Conservation (phyloP, 768 basidiomycete genomes). For the Auricularia auricula-judae region DNA sequence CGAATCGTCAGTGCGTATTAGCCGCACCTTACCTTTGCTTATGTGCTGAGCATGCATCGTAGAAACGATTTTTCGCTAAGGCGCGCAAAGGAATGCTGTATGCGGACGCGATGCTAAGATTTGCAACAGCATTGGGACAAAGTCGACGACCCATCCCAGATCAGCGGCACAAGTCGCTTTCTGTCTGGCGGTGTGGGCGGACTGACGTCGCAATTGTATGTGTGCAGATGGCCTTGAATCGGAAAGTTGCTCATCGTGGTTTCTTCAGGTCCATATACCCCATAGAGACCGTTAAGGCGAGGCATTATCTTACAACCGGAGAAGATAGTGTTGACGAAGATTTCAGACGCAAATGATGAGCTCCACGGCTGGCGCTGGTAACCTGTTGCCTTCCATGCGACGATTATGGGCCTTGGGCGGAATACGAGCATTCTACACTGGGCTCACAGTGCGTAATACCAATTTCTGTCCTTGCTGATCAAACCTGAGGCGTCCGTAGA, state of each 20-base stretch:
- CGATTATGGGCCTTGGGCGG: constrained; percentile 75
- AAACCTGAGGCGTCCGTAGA: constrained; percentile 34
- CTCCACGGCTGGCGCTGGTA: constrained; percentile 32
- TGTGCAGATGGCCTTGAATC: constrained; percentile 18
- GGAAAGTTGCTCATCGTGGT: constrained; percentile 10
- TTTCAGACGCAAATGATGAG: constrained; percentile 92
- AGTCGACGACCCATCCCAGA: constrained; percentile 79
- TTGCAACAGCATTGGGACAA: constrained; percentile 60
- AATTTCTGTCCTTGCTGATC: constrained; percentile 5
- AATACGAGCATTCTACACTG: constrained; percentile 79
- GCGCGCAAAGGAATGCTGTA: background rate
- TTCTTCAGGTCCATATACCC: constrained; percentile 74
- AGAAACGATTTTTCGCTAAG: constrained; percentile 90
- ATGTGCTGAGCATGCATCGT: constrained; percentile 9
- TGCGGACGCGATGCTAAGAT: background rate
- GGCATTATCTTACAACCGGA: background rate
- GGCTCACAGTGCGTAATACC: constrained; percentile 59
- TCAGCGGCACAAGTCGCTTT: constrained; percentile 88
- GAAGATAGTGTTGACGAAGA: background rate
- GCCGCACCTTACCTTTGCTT: background rate
- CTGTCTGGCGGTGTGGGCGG: constrained; percentile 93
- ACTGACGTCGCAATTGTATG: constrained; percentile 83
- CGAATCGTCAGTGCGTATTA: constrained; percentile 68
- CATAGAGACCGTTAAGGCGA: constrained; percentile 87
- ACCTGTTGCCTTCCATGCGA: background rate